A percentile compares a stretch with the other conserved stretches of the same genome.
These are phyloP conservation scores for Pichia sp. DNA, from an alignment of 1,139 yeast species.

Conservation along the genomic window DNA sequence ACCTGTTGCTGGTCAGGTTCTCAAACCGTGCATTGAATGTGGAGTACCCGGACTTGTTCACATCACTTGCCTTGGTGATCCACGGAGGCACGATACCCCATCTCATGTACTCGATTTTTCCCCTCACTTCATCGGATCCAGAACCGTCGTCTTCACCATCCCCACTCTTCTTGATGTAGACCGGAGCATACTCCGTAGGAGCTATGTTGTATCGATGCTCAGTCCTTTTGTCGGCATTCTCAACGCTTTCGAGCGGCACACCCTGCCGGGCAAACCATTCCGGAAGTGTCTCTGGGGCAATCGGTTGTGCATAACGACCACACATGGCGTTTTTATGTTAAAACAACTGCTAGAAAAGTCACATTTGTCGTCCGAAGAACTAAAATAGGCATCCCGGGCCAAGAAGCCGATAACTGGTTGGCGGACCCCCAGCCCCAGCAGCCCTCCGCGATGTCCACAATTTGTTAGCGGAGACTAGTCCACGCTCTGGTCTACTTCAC, in stretches of 20 bases:
- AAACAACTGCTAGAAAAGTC: too few species aligned
- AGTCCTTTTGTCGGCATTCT: slow-evolving; percentile 15
- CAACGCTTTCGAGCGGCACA: slow-evolving; percentile 23
- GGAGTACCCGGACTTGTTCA: slow-evolving; percentile 16
- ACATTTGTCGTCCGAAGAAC: too few species aligned
- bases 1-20: slow-evolving; percentile 40
- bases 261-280: slow-evolving; percentile 24
- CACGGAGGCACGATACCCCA: slow-evolving; percentile 62
- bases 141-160: slow-evolving; percentile 34
- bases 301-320: slow-evolving; percentile 43
- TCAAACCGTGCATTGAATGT: slow-evolving; percentile 68
- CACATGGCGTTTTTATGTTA: slow-evolving; percentile 34
- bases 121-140: too few species aligned
- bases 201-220: slow-evolving; percentile 43
- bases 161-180: slow-evolving; percentile 63
- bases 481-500: too few species aligned
- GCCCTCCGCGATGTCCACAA: not conserved
- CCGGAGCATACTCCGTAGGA: slow-evolving; percentile 49
- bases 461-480: not conserved
- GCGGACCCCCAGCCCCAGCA: not conserved
- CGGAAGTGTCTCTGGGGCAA: slow-evolving; percentile 28
- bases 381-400: too few species aligned
- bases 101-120: slow-evolving; percentile 38
- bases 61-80: slow-evolving; percentile 35
- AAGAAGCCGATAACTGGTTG: too few species aligned